Evolutionary conservation across 768 basidiomycete genomes (phyloP).

Genomic region (Auricularia auricula-judae): DNA sequence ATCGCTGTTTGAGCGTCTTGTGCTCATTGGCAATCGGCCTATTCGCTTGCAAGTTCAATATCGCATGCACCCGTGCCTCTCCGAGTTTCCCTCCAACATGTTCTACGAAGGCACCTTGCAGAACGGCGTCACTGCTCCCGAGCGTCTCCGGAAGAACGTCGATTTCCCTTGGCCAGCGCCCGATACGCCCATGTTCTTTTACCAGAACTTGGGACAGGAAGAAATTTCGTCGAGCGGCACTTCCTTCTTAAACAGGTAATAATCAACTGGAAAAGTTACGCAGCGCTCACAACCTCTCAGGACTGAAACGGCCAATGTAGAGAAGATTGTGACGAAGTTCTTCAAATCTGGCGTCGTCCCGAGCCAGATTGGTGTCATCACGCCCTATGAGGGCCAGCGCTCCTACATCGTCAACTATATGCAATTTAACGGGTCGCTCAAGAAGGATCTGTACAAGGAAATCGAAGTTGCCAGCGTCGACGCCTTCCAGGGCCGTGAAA

Average conservation of each 20-base stretch:
- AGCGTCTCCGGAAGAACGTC: slow-evolving; percentile 92
- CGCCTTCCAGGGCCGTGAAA: slow-evolving; percentile 98
- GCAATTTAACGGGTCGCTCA: slow-evolving; percentile 98
- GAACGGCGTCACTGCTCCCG: slow-evolving; percentile 98
- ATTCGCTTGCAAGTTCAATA: slow-evolving; percentile 99
- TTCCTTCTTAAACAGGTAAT: slow-evolving; percentile 87
- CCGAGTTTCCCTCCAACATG: slow-evolving; percentile 99
- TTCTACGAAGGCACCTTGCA: slow-evolving; percentile 99
- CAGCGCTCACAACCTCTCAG: slow-evolving; percentile 25
- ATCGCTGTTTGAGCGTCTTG: slow-evolving; percentile 94
- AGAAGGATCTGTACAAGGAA: slow-evolving; percentile 99
- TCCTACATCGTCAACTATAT: slow-evolving; percentile 99
- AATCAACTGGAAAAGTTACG: too few species aligned
- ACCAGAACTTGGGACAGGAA: slow-evolving; percentile 97
- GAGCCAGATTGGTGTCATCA: slow-evolving; percentile 93
- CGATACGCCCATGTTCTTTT: slow-evolving; percentile 99
- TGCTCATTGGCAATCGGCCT: slow-evolving; percentile 88
- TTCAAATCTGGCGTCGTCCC: slow-evolving; percentile 98
- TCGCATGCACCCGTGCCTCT: slow-evolving; percentile 98
- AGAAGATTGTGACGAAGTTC: slow-evolving; percentile 99
- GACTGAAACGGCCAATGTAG: slow-evolving; percentile 97
- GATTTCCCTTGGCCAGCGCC: slow-evolving; percentile 98
- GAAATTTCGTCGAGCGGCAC: slow-evolving; percentile 98
- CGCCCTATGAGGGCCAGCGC: slow-evolving; percentile 96
- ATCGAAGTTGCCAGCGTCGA: slow-evolving; percentile 98